Evolutionary conservation across 139 green algal genomes (phyloP).

Genomic region (Picochlorum sp.): DNA sequence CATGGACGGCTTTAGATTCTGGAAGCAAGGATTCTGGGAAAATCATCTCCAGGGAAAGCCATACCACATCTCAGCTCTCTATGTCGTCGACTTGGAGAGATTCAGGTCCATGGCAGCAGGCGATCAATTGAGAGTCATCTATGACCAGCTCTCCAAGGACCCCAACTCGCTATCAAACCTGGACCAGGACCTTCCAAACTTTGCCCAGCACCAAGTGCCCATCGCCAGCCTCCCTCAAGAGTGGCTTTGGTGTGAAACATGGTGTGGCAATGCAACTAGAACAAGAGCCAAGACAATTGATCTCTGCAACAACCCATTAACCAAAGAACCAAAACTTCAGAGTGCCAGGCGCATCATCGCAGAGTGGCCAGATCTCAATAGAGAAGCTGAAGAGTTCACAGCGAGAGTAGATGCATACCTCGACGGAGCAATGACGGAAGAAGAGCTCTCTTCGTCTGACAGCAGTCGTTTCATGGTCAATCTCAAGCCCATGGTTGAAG

Average conservation of each 20-base stretch:
- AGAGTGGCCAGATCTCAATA: conserved; percentile 82
- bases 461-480: conserved; percentile 7
- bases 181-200: conserved; percentile 98
- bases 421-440: conserved; percentile 11
- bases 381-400: conserved; percentile 59
- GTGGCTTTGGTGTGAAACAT: conserved; percentile 99
- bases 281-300: conserved; percentile 91
- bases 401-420: conserved; percentile 22
- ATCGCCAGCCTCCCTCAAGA: conserved; percentile 88
- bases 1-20: conserved; percentile 97
- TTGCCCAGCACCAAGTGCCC: conserved; percentile 74
- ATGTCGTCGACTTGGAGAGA: conserved; percentile 89
- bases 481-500: conserved; percentile 31
- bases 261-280: conserved; percentile 86
- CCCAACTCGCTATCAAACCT: conserved; percentile 94
- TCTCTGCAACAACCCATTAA: conserved; percentile 99
- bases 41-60: conserved; percentile 84
- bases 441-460: conserved; percentile 2
- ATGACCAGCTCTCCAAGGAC: conserved; percentile 91
- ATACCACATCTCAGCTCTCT: conserved; percentile 97
- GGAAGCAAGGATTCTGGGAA: conserved; percentile 96
- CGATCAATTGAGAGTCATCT: conserved; percentile 78
- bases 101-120: conserved; percentile 73
- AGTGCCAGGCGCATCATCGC: conserved; percentile 80
- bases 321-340: conserved; percentile 98